phyloP scores from a whole-genome alignment of 2,329 filamentous ascomycete species.

The Blastomyces silverae region DNA sequence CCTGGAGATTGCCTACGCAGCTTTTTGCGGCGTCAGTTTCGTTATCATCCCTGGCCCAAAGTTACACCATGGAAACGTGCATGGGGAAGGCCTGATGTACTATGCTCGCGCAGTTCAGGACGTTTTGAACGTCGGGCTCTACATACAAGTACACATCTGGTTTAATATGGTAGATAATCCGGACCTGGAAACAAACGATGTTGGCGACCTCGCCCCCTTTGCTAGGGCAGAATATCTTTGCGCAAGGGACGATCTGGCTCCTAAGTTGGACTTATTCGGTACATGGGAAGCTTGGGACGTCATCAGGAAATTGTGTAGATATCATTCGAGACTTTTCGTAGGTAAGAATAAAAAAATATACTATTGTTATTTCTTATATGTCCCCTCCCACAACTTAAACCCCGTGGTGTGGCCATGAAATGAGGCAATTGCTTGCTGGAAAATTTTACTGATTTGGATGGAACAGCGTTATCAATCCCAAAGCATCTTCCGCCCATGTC shows the following conservation, averaged over 20 bases:
- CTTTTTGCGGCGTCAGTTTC: slow-evolving; percentile 84
- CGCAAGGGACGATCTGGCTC: slow-evolving; percentile 27
- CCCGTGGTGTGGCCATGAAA: neutral
- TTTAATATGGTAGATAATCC: slow-evolving; percentile 76
- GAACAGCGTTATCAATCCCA: slow-evolving; percentile 51
- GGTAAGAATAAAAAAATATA: slow-evolving; percentile 53
- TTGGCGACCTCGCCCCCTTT: slow-evolving; percentile 41
- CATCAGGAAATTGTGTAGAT: slow-evolving; percentile 77
- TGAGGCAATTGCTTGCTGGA: neutral
- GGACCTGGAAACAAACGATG: slow-evolving; percentile 45
- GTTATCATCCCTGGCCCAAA: slow-evolving; percentile 74
- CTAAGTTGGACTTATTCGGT: slow-evolving; percentile 63
- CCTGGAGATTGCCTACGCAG: slow-evolving; percentile 87
- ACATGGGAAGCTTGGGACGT: slow-evolving; percentile 93
- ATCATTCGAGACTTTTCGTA: slow-evolving; percentile 71
- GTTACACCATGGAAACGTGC: slow-evolving; percentile 50
- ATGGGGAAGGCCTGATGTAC: slow-evolving; percentile 53
- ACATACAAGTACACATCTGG: slow-evolving; percentile 72
- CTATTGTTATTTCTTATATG: slow-evolving; percentile 1
- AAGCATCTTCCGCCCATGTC: slow-evolving; percentile 51
- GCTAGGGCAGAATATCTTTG: slow-evolving; percentile 37
- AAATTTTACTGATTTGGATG: slow-evolving; percentile 19
- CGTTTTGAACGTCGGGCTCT: slow-evolving; percentile 64
- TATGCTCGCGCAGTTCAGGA: slow-evolving; percentile 82
- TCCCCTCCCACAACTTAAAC: slow-evolving; percentile 2